Percentiles rank a stretch among this genome's conserved stretches.
Evolutionary conservation across 164 flowering plant species (phyloP).

Genomic region (Cinnamomum micranthum): DNA sequence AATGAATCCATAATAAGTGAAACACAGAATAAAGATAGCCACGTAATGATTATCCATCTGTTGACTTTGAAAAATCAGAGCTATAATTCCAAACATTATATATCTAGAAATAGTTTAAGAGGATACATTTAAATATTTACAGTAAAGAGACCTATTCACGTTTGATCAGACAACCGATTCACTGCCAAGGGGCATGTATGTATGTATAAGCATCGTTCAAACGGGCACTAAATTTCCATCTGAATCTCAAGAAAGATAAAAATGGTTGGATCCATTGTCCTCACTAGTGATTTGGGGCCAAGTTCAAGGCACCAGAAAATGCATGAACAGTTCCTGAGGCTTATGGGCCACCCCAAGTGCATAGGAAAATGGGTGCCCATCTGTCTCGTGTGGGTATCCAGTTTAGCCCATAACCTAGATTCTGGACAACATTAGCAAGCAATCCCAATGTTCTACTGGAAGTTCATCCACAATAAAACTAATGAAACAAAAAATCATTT

Average conservation of each 20-base stretch:
- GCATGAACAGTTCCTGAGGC: not conserved
- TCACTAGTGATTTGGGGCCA: not conserved
- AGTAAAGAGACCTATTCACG: not conserved
- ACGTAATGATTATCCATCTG: not conserved
- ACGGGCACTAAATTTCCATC: not conserved
- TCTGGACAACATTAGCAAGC: no score
- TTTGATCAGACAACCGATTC: no score
- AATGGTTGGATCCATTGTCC: not conserved
- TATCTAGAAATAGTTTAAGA: not conserved
- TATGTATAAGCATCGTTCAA: not conserved
- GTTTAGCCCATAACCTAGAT: not conserved
- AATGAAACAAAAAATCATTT: not conserved
- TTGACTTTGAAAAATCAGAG: not conserved
- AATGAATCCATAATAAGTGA: constrained; percentile 6
- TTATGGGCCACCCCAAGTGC: not conserved
- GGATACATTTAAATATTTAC: not conserved
- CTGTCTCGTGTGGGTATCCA: not conserved
- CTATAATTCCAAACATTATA: not conserved
- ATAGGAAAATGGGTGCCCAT: not conserved
- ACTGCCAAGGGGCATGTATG: not conserved
- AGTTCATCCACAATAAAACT: no score
- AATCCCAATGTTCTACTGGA: no score
- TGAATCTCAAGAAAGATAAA: not conserved
- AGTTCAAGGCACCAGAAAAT: not conserved
- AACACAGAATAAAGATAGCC: not conserved